phyloP scores from a whole-genome alignment of 192 early-diverging fungal species.

The Phlyctochytrium bullatum region DNA sequence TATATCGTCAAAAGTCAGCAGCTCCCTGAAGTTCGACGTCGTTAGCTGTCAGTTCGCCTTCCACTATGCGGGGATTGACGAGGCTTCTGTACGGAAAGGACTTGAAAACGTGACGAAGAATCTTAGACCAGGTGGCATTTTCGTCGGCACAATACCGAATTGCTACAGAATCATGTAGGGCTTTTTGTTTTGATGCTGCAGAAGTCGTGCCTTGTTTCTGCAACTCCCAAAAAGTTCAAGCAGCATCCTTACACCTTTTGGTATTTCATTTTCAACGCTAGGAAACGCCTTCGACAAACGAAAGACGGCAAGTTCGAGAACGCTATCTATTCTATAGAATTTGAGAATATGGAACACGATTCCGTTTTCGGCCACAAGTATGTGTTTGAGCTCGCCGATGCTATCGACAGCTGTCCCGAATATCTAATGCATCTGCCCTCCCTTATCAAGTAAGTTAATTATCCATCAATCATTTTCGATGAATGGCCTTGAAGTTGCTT shows the following conservation, averaged over 20 bases:
- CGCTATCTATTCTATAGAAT: conserved; percentile 79
- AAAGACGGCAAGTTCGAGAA: conserved; percentile 65
- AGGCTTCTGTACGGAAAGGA: conserved; percentile 66
- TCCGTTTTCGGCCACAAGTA: conserved; percentile 80
- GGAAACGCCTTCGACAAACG: conserved; percentile 32
- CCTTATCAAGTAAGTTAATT: conserved; percentile 58
- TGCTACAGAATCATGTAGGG: conserved; percentile 84
- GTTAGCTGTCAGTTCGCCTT: conserved; percentile 97
- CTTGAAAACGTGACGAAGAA: conserved; percentile 73
- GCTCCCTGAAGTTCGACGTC: conserved; percentile 70
- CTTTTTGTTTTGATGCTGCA: too few species aligned
- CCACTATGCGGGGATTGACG: conserved; percentile 92
- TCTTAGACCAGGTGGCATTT: conserved; percentile 72
- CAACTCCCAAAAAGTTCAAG: too few species aligned
- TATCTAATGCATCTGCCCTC: conserved; percentile 86
- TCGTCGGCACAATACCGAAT: conserved; percentile 93
- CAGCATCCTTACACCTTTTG: not conserved
- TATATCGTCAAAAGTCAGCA: not conserved
- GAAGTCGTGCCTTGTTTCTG: too few species aligned
- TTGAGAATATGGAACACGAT: conserved; percentile 67
- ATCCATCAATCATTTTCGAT: conserved; percentile 4
- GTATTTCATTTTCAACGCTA: not conserved
- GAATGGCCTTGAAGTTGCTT: not conserved
- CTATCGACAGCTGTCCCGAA: conserved; percentile 95
- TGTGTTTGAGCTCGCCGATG: conserved; percentile 89